A percentile compares a stretch with the other conserved stretches of the same genome.
Evolutionary conservation across 2,329 filamentous ascomycete species (phyloP).

Genomic region (Ciborinia camelliae): DNA sequence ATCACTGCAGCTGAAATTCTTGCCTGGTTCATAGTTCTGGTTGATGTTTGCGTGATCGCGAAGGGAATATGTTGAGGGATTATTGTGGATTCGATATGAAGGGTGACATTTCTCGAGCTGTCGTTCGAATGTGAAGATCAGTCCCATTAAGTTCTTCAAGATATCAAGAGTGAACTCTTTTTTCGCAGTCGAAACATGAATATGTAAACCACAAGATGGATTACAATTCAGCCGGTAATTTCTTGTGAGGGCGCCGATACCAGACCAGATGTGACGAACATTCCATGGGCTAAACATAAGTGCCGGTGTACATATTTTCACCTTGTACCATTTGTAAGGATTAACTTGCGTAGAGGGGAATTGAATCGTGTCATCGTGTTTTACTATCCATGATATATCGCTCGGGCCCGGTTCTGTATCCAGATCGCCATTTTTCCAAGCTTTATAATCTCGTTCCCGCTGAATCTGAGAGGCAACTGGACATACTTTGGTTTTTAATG

Average conservation of each 20-base stretch:
- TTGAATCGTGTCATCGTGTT: constrained; percentile 17
- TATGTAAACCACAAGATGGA: constrained; percentile 32
- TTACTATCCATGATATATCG: constrained; percentile 17
- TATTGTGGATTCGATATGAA: background rate
- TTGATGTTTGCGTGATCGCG: constrained; percentile 5
- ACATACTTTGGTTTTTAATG: background rate
- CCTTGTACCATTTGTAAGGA: constrained; percentile 21
- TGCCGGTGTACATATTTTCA: constrained; percentile 26
- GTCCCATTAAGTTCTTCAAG: constrained; percentile 35
- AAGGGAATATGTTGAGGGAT: constrained; percentile 3
- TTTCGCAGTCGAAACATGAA: constrained; percentile 36
- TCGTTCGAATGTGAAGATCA: constrained; percentile 34
- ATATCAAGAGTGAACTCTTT: constrained; percentile 28
- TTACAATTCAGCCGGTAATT: constrained; percentile 31
- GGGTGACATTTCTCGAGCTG: constrained; percentile 34
- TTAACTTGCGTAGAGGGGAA: background rate
- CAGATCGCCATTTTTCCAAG: background rate
- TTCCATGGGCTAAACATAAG: constrained; percentile 19
- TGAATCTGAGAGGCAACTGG: constrained; percentile 11
- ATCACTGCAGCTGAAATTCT: constrained; percentile 4
- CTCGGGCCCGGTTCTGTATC: background rate
- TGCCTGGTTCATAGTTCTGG: background rate
- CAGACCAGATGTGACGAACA: constrained; percentile 18
- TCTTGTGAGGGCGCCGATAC: constrained; percentile 18
- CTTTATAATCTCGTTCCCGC: constrained; percentile 6